Evolutionary conservation across 1,284 basidiomycete species (phyloP), one percentile per base, ranked within the genome.

Genomic region (Moniliophthora roreri): DNA sequence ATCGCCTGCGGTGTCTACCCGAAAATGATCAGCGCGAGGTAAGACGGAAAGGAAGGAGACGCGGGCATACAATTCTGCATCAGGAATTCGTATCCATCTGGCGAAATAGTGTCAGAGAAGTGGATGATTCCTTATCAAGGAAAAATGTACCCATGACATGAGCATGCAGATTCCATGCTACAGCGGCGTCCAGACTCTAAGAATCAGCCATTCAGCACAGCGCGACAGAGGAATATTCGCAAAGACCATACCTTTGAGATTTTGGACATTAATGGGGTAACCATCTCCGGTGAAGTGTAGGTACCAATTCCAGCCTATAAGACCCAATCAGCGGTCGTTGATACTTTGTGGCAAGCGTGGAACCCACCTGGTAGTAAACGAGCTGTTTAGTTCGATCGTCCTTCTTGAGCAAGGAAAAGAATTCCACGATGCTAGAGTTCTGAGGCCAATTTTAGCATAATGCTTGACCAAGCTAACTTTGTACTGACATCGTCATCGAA

Each of bases 331-430:
- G 18, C 15, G 16, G 13, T 13, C 18, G 3, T 41, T 20, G 15
- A 38, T n/a, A 11, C 13, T 16, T 16, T 4, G 16, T 32, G 13
- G 9, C 23, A n/a, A 28, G 4, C 15, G 9, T n/a, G 20, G 20
- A 7, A 18, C 11, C 11, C 2, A 39, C 51, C 69, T 84, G 81
- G 56, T 84, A 84, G 60, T 84, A 84, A 2, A 81, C 77, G 72
- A 84, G 70, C 64, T 85, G 82, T 59, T 80, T 72, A 23, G 62
- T 63, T n/a, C 68, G 65, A 55, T 84, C 77, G 60, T 79, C 74
- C 61, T 82, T 85, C 68, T 80, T 77, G 48, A 85, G 64, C 50
- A 80, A 57, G 4, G 75, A 71, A 50, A 82, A 76, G 16, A 87
- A 68, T 58, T 82, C 73, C 21, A 84, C 77, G 40, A 87, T 77